Evolutionary conservation across 2,329 filamentous ascomycete species (phyloP).

Genomic region (Diaporthe helianthi): DNA sequence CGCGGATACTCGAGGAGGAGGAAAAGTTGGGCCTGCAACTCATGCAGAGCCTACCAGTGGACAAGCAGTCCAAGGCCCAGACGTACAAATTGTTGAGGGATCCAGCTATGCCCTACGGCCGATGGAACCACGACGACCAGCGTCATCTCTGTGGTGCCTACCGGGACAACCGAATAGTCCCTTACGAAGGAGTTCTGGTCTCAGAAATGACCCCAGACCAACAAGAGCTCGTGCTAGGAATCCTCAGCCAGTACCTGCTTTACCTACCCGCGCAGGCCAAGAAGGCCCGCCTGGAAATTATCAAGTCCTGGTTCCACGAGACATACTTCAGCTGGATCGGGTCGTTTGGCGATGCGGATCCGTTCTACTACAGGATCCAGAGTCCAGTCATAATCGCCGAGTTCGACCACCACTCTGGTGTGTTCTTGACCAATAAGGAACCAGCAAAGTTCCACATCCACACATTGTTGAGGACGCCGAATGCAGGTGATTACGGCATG

Average conservation of each 20-base stretch:
- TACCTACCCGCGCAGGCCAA: conserved; percentile 69
- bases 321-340: conserved; percentile 86
- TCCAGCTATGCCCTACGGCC: conserved; percentile 68
- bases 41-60: conserved; percentile 67
- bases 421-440: conserved; percentile 76
- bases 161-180: conserved; percentile 78
- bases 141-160: conserved; percentile 80
- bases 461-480: conserved; percentile 74
- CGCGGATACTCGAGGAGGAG: conserved; percentile 70
- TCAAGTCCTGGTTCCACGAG: conserved; percentile 65
- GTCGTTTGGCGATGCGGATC: conserved; percentile 67
- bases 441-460: conserved; percentile 83
- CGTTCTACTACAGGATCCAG: conserved; percentile 82
- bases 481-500: conserved; percentile 78
- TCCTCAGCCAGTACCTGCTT: conserved; percentile 70
- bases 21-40: conserved; percentile 69
- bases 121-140: conserved; percentile 85
- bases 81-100: conserved; percentile 68
- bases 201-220: conserved; percentile 55
- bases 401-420: conserved; percentile 82
- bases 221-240: conserved; percentile 60
- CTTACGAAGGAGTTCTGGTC: conserved; percentile 72
- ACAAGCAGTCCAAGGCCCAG: conserved; percentile 58
- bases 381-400: conserved; percentile 77
- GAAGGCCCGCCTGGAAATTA: conserved; percentile 59